Conservation (phyloP, 2,329 filamentous ascomycete genomes). For the Akanthomyces muscarius region DNA sequence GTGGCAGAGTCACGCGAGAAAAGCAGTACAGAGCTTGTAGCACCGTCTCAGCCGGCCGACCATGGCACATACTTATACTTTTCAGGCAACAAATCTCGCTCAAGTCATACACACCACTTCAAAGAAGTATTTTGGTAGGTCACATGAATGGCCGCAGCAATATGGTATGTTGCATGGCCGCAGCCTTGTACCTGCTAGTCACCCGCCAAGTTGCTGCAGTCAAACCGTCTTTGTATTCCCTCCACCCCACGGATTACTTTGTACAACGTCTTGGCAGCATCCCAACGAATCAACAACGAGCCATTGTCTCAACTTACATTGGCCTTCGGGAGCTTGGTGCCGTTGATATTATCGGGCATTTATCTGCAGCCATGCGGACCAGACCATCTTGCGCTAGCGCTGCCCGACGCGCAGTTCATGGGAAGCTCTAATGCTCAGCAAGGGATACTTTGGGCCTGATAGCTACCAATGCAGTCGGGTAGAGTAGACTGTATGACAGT, state of each 20-base stretch:
- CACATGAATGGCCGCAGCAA: neutral
- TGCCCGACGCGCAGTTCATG: too few relatives aligned
- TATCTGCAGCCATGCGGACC: neutral
- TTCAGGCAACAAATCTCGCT: neutral
- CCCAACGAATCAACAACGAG: neutral
- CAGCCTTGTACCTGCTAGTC: neutral
- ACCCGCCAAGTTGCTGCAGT: neutral
- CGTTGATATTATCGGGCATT: neutral
- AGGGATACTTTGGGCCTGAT: neutral
- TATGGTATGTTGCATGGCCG: neutral
- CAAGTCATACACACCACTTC: neutral
- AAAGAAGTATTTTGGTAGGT: neutral
- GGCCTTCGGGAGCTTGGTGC: neutral
- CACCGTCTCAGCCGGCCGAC: neutral
- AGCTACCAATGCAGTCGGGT: neutral
- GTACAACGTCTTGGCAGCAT: constrained; percentile 2
- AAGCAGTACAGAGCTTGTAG: neutral
- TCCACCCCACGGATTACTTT: neutral
- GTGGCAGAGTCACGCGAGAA: neutral
- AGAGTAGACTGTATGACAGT: neutral
- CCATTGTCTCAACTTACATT: neutral
- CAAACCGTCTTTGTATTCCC: neutral
- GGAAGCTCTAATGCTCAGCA: neutral
- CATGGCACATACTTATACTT: neutral
- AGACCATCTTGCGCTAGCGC: neutral